Base-by-base conservation (phyloP, 179 eudicot genomes). In the Nepenthes alata region DNA sequence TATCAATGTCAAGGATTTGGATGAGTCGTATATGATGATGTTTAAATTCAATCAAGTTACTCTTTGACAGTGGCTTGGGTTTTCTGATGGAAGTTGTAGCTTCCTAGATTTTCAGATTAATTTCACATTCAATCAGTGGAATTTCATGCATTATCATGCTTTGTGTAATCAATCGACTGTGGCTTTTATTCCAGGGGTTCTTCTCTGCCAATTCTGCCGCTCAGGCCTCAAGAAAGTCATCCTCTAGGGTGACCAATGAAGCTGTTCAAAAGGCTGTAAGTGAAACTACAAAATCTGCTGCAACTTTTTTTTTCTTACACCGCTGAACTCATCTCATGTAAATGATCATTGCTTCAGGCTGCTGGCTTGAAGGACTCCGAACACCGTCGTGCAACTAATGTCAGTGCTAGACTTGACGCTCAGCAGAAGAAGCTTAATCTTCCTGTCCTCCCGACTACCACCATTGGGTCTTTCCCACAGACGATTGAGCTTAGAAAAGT, bases 401-500 rank as follows among this genome's bases (percentile, higher is more conserved):
- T 87, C 53, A 87, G 89, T 64, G 71, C 89, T 53, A 85, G 95
- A 69, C 79, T 87, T 6, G 91, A 87, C 67, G 82, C 91, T 63
- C 96, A 88, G 70, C 94, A 88, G 67, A 88, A 88, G 90, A 86
- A 88, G 81, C 90, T 88, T 58, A 86, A 84, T 79, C 94, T 88
- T 53, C 96, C 95, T 47, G 57, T 84, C 48, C 86, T 88, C 47
- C 95, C 95, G 37, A 88, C 93, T 58, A 88, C 95, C 67, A 88
- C 95, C 55, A 87, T 83, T 79, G 95, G 96, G 9, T 88, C 96
- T 59, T 88, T 88, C 82, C 96, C 96, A 35, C 96, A 88, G 70
- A 88, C 96, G 10, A 74, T 84, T 11, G 95, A 88, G 57, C 86
- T 88, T 35, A 84, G 96, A 64, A 88, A 76, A 79, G 90, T 86